phyloP scores from a whole-genome alignment of 192 early-diverging fungal genomes.

The Entrophospora sp. region DNA sequence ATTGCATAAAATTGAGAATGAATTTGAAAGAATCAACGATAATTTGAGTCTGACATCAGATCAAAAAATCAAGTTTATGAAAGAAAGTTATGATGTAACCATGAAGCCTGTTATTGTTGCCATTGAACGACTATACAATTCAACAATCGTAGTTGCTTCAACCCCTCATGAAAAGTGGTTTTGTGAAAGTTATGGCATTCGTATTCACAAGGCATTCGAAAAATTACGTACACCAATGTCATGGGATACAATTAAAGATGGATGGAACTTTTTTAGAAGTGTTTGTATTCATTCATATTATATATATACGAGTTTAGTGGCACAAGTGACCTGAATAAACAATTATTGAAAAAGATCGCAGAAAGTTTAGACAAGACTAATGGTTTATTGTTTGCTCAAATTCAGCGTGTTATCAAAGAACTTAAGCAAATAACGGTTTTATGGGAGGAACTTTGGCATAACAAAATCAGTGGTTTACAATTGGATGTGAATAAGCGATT shows the following conservation, averaged over 20 bases:
- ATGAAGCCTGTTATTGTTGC: slow-evolving; percentile 48
- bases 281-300: too few species aligned
- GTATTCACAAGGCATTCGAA: slow-evolving; percentile 46
- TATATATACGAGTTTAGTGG: too few species aligned
- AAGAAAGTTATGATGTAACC: slow-evolving; percentile 42
- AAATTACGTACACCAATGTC: slow-evolving; percentile 35
- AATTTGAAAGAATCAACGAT: slow-evolving; percentile 42
- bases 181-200: slow-evolving; percentile 37
- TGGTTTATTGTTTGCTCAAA: slow-evolving; percentile 40
- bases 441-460: slow-evolving; percentile 77
- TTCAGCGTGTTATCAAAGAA: slow-evolving; percentile 48
- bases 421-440: slow-evolving; percentile 64
- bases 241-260: slow-evolving; percentile 35
- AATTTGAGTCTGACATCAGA: slow-evolving; percentile 28
- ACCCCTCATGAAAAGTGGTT: slow-evolving; percentile 70
- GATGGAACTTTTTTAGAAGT: slow-evolving; percentile 51
- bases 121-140: slow-evolving; percentile 45
- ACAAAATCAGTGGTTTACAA: slow-evolving; percentile 50
- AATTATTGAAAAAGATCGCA: slow-evolving; percentile 30
- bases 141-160: slow-evolving; percentile 28
- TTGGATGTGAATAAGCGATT: slow-evolving; percentile 47
- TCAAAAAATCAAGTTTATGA: slow-evolving; percentile 37
- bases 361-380: slow-evolving; percentile 30
- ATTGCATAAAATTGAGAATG: slow-evolving; percentile 46
- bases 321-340: slow-evolving; percentile 28